Percentiles rank a stretch among this genome's conserved stretches.
These are phyloP conservation scores for Gracilaria caudata DNA, from an alignment of 23 red algal genomes.

Conservation along the genomic window DNA sequence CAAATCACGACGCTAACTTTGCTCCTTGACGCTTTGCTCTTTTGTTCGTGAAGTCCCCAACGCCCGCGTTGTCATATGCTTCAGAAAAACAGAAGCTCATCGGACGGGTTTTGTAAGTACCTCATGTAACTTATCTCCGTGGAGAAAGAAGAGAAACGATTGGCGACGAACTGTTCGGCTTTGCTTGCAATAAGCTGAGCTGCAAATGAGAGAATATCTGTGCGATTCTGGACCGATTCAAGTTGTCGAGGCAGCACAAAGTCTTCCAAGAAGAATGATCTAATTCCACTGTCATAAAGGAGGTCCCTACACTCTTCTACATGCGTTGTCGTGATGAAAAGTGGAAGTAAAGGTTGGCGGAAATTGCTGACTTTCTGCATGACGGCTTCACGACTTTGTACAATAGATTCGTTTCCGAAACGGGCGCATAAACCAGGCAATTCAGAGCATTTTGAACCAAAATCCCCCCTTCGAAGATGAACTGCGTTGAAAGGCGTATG, in stretches of 20 bases:
- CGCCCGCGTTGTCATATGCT: neutral
- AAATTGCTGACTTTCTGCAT: constrained; percentile 10
- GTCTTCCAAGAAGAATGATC: constrained; percentile 40
- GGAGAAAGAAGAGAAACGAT: constrained; percentile 58
- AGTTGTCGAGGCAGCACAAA: constrained; percentile 5
- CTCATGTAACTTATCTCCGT: constrained; percentile 54
- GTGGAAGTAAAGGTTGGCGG: constrained; percentile 33
- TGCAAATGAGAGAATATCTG: constrained; percentile 44
- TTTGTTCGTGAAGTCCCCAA: too few relatives aligned
- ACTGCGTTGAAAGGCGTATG: constrained; percentile 38
- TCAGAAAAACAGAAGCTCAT: constrained; percentile 16
- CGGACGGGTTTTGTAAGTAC: neutral
- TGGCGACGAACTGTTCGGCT: constrained; percentile 61
- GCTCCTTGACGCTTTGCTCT: too few relatives aligned
- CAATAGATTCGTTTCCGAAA: constrained; percentile 49
- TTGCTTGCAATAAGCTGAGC: constrained; percentile 52
- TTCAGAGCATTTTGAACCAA: constrained; percentile 38
- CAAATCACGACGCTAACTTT: too few relatives aligned
- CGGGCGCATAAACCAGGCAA: constrained; percentile 30
- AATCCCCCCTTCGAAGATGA: constrained; percentile 62
- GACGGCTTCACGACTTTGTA: constrained; percentile 30
- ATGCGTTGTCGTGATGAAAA: constrained; percentile 59
- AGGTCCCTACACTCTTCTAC: constrained; percentile 21
- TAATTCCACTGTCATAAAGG: neutral
- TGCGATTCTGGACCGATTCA: neutral